phyloP scores from a whole-genome alignment of 306 rosid genomes.

The Vigna unguiculata region DNA sequence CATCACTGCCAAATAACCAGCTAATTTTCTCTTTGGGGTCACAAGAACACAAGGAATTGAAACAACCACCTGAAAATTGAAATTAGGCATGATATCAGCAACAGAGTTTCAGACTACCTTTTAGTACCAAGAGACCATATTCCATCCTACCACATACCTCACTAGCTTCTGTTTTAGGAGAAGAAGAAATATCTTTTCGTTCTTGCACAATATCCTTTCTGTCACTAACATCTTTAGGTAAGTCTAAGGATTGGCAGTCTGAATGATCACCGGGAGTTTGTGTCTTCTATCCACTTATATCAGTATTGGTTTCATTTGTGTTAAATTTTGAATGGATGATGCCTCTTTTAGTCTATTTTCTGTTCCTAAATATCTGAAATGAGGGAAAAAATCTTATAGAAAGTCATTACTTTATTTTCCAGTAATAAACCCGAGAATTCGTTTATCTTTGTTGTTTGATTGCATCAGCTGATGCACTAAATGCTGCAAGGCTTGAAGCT shows the following conservation, averaged over 20 bases:
- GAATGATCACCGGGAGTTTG: constrained; percentile 58
- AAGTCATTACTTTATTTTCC: background rate
- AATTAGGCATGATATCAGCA: constrained; percentile 43
- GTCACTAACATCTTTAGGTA: constrained; percentile 63
- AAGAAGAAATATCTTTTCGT: constrained; percentile 64
- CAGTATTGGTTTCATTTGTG: constrained; percentile 61
- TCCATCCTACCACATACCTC: constrained; percentile 67
- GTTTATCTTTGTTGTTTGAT: constrained; percentile 3
- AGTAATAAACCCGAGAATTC: background rate
- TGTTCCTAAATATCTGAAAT: background rate
- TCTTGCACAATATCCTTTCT: constrained; percentile 71
- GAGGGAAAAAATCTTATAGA: background rate
- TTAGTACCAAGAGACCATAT: constrained; percentile 32
- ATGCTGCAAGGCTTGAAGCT: constrained; percentile 77
- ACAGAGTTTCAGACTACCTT: constrained; percentile 27
- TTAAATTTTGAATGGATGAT: too few relatives aligned
- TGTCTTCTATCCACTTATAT: constrained; percentile 61
- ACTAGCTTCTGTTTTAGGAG: constrained; percentile 73
- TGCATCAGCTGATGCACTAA: constrained; percentile 71
- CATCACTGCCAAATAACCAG: constrained; percentile 92
- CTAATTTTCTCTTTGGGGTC: constrained; percentile 88
- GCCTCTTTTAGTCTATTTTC: background rate
- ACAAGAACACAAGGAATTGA: constrained; percentile 89
- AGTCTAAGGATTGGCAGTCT: constrained; percentile 64
- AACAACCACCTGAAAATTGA: constrained; percentile 77